Conservation (phyloP, 129 eudicot species). For the Mikania micrantha region DNA sequence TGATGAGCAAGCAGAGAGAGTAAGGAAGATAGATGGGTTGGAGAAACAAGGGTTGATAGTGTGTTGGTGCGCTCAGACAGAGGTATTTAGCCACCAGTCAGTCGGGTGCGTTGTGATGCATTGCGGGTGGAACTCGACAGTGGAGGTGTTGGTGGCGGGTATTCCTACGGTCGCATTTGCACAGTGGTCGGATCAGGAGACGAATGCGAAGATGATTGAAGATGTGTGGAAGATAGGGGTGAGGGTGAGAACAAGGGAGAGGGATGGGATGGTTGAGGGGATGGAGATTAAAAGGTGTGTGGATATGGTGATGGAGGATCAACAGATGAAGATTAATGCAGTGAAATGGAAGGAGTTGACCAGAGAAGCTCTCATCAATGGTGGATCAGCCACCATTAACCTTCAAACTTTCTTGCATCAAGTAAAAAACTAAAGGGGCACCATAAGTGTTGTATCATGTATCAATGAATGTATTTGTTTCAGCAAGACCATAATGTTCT, state of each 20-base stretch:
- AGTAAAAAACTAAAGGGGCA: too few species aligned
- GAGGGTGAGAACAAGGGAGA: not conserved
- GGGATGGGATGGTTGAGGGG: not conserved
- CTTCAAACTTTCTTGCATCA: not conserved
- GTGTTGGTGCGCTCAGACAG: not conserved
- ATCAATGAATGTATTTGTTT: too few species aligned
- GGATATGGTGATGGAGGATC: not conserved
- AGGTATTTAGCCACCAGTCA: not conserved
- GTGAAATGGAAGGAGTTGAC: not conserved
- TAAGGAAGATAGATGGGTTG: not conserved
- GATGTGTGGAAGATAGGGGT: not conserved
- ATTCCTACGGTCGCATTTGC: not conserved
- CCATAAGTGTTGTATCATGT: too few species aligned
- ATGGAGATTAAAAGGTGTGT: not conserved
- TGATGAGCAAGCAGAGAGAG: not conserved
- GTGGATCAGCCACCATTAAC: not conserved
- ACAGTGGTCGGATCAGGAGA: not conserved
- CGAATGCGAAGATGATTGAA: not conserved
- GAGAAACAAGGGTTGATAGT: not conserved
- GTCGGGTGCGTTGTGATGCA: not conserved
- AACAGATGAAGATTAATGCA: not conserved
- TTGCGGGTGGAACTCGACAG: not conserved
- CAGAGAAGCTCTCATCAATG: not conserved
- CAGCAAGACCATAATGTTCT: too few species aligned
- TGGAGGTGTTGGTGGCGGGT: not conserved